phyloP scores from a whole-genome alignment of 495 filamentous ascomycete species.

The Pyronema omphalodes region DNA sequence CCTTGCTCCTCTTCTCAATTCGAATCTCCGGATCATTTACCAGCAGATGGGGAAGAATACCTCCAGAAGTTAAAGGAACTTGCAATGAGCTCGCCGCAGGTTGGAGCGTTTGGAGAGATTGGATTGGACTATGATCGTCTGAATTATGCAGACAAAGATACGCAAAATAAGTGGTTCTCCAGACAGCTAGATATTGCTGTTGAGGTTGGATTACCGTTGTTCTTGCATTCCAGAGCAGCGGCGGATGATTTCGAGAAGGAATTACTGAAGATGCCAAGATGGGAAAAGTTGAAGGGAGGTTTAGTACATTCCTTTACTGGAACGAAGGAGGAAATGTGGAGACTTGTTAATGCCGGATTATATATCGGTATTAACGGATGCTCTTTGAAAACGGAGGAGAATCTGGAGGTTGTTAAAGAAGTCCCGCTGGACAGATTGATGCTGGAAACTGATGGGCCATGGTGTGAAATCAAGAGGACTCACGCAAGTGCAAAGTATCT shows the following conservation, averaged over 20 bases:
- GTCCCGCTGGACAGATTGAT: slow-evolving; percentile 58
- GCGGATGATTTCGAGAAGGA: slow-evolving; percentile 61
- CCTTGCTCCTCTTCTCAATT: slow-evolving; percentile 63
- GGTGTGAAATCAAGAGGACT: slow-evolving; percentile 52
- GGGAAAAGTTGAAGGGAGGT: slow-evolving; percentile 39
- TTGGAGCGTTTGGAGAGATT: slow-evolving; percentile 83
- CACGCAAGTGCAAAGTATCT: slow-evolving; percentile 45
- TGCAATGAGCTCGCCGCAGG: slow-evolving; percentile 30
- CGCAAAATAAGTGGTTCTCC: slow-evolving; percentile 70
- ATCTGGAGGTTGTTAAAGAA: slow-evolving; percentile 58
- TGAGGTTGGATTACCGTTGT: slow-evolving; percentile 61
- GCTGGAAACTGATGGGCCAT: slow-evolving; percentile 88
- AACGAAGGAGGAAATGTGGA: slow-evolving; percentile 59
- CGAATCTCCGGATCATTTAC: slow-evolving; percentile 32
- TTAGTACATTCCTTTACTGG: slow-evolving; percentile 88
- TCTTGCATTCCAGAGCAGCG: slow-evolving; percentile 76
- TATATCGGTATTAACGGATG: slow-evolving; percentile 84
- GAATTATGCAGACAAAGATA: slow-evolving; percentile 52
- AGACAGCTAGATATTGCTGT: slow-evolving; percentile 62
- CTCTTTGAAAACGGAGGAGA: slow-evolving; percentile 80
- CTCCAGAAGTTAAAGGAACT: slow-evolving; percentile 44
- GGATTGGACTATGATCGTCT: slow-evolving; percentile 91
- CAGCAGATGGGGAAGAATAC: slow-evolving; percentile 25
- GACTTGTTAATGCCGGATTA: slow-evolving; percentile 54
- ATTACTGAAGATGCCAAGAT: slow-evolving; percentile 27